A percentile compares a stretch with the other conserved stretches of the same genome.
Conservation (phyloP, 2,329 filamentous ascomycete species). For the Talaromyces sp. region DNA sequence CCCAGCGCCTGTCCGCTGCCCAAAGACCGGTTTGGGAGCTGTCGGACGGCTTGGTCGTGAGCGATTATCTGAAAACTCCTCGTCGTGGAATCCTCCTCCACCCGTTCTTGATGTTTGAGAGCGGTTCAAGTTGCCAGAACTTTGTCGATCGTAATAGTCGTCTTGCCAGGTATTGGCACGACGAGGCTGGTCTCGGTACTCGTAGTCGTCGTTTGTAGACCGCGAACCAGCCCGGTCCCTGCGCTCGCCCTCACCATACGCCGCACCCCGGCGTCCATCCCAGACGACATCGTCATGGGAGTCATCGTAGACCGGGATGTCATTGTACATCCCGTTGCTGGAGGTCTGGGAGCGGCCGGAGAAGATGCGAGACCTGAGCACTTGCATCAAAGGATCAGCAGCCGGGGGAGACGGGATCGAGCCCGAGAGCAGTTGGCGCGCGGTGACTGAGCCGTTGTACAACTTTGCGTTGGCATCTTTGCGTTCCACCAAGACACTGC, state of each 20-base stretch:
- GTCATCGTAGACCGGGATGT: slow-evolving; percentile 83
- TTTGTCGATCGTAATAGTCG: slow-evolving; percentile 43
- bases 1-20: slow-evolving; percentile 40
- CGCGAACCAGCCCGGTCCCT: slow-evolving; percentile 50
- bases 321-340: slow-evolving; percentile 81
- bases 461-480: slow-evolving; percentile 96
- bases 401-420: slow-evolving; percentile 72
- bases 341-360: slow-evolving; percentile 54
- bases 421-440: slow-evolving; percentile 75
- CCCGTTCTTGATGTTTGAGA: slow-evolving; percentile 32
- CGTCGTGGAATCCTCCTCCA: slow-evolving; percentile 18
- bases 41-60: slow-evolving; percentile 69
- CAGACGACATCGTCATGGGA: slow-evolving; percentile 77
- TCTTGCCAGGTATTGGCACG: slow-evolving; percentile 48
- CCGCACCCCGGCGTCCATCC: slow-evolving; percentile 69
- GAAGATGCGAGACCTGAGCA: slow-evolving; percentile 83
- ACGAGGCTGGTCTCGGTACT: slow-evolving; percentile 48
- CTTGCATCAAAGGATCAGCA: slow-evolving; percentile 75
- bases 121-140: slow-evolving; percentile 27
- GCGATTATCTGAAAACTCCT: slow-evolving; percentile 48
- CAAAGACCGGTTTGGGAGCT: slow-evolving; percentile 84
- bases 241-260: slow-evolving; percentile 63
- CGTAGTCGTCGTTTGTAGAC: slow-evolving; percentile 45
- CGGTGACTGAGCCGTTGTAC: slow-evolving; percentile 78
- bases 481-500: slow-evolving; percentile 86